Percentiles rank a stretch among this genome's conserved stretches.
These are phyloP conservation scores for Vigna mungo DNA, from an alignment of 306 rosid species.

Conservation along the genomic window DNA sequence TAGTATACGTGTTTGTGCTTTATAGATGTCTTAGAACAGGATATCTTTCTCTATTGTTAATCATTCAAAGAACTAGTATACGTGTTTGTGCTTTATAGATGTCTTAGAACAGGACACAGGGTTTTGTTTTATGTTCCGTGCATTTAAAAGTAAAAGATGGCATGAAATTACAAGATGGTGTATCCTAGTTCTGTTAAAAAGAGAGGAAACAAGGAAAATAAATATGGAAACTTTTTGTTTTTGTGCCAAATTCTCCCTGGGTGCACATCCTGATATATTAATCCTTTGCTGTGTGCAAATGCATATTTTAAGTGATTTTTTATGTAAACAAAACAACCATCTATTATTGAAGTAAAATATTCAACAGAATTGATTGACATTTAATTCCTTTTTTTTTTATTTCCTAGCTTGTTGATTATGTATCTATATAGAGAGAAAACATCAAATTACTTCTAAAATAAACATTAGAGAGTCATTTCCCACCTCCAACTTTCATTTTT, in stretches of 20 bases:
- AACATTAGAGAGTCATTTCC: no score
- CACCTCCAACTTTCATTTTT: no score
- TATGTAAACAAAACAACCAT: background rate
- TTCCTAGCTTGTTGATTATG: background rate
- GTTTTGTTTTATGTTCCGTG: background rate
- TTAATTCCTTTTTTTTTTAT: background rate
- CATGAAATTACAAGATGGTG: background rate
- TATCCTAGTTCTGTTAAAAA: no score
- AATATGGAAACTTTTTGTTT: no score
- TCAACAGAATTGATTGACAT: constrained; percentile 12
- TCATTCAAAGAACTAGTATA: background rate
- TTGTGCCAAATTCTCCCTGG: no score
- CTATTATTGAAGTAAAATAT: background rate
- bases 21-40: no score
- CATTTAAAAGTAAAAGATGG: background rate
- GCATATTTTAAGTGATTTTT: background rate
- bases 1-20: background rate
- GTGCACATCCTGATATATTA: background rate
- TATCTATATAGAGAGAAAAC: no score
- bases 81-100: no score
- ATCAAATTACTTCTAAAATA: no score
- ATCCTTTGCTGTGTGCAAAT: background rate
- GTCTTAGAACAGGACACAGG: background rate
- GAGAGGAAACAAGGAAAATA: no score
- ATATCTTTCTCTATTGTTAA: background rate